phyloP scores from a whole-genome alignment of 805 yeast genomes.

The Saturnispora serradocipensis region DNA sequence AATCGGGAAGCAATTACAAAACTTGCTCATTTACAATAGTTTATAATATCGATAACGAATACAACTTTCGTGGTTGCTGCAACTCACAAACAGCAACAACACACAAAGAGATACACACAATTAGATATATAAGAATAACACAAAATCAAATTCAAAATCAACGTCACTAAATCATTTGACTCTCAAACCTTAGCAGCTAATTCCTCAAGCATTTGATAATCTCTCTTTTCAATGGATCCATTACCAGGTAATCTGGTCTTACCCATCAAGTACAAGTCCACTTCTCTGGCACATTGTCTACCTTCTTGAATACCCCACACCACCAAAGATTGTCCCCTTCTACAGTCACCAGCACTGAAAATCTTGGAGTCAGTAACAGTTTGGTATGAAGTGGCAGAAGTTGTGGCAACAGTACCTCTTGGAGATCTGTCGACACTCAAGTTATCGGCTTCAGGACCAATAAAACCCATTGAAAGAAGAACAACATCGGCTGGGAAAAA shows the following conservation, averaged over 20 bases:
- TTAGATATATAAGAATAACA: not conserved
- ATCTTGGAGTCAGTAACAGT: conserved; percentile 55
- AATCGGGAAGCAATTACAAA: not conserved
- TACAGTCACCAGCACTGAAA: conserved; percentile 97
- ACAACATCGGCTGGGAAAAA: conserved; percentile 92
- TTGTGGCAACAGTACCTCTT: conserved; percentile 75
- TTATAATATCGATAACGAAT: not conserved
- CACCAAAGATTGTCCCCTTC: conserved; percentile 96
- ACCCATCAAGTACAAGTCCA: conserved; percentile 73
- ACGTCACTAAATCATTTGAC: not conserved
- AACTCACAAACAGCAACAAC: not conserved
- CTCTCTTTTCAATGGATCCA: conserved; percentile 85
- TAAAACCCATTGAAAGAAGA: conserved; percentile 91
- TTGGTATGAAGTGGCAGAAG: conserved; percentile 54
- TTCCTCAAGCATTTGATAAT: conserved; percentile 67
- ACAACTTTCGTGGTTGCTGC: not conserved
- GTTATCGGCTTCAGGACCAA: conserved; percentile 87
- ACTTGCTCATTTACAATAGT: not conserved
- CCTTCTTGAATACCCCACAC: conserved; percentile 99
- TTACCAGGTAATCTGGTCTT: conserved; percentile 81
- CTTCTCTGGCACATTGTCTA: conserved; percentile 94
- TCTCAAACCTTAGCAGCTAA: conserved; percentile 50
- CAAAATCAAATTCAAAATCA: not conserved
- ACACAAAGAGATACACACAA: not conserved
- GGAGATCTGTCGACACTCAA: conserved; percentile 59